Base-by-base conservation (phyloP, 768 basidiomycete genomes). In the Suillus ampliporus region DNA sequence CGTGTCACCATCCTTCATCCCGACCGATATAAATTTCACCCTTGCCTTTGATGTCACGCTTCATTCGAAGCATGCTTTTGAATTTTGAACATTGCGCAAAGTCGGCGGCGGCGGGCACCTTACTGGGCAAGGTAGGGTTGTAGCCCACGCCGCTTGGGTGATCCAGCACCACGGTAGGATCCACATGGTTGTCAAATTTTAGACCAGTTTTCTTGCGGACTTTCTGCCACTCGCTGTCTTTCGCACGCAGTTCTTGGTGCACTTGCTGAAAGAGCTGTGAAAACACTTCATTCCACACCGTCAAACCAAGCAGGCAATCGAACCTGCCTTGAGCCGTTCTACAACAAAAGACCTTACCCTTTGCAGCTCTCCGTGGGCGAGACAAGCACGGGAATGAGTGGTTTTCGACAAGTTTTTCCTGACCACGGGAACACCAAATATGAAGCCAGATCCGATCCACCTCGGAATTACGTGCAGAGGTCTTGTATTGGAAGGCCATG, bases 341-440 rank as follows among this genome's bases (percentile, higher is more conserved):
- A 14, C 38, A 6, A 64, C n/a, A 44, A 64, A 34, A 7, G 15
- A 5, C 21, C 50, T 63, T n/a, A 64, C n/a, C 21, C 63, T 46
- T 2, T 64, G 63, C 48, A 64, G 23, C 28, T 64, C 63, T 19
- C 63, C 63, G 21, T 40, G 10, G 15, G 46, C 63, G 23, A 44
- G 40, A 26, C n/a, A 54, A 43, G 35, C 40, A 37, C 61, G 62
- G 40, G 38, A 28, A 51, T 48, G 63, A 54, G 37, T 38, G 3
- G 61, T 61, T 23, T 61, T 61, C 11, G 37, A 28, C 23, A 63
- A 37, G 23, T 63, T 52, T 23, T 51, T 64, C 23, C 63, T 64
- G 28, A 70, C 56, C n/a, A 72, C 64, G 9, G 79, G 77, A 57
- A 79, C 72, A 3, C 71, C 74, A 43, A 78, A 72, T 34, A 78